phyloP scores from a whole-genome alignment of 2,329 filamentous ascomycete species.

The Stenocarpella maydis region DNA sequence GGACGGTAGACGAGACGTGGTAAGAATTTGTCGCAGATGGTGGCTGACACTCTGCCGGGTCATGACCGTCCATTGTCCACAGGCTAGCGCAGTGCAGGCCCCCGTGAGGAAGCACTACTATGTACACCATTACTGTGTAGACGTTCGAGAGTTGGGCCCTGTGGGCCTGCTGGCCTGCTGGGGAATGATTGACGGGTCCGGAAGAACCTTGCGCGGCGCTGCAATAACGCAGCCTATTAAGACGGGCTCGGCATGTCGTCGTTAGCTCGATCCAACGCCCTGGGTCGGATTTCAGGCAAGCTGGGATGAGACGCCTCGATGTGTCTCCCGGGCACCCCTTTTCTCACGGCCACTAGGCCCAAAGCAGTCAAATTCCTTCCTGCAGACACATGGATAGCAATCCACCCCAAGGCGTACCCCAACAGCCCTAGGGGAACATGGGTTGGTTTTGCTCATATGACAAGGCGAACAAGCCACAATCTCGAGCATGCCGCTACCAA shows the following conservation, averaged over 20 bases:
- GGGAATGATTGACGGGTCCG: conserved; percentile 18
- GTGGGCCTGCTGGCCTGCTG: conserved; percentile 25
- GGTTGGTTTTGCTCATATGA: conserved; percentile 16
- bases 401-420: conserved; percentile 7
- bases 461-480: conserved; percentile 22
- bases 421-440: conserved; percentile 9
- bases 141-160: conserved; percentile 16
- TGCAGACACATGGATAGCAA: conserved; percentile 13
- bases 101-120: background rate
- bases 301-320: conserved; percentile 27
- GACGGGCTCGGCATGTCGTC: conserved; percentile 37
- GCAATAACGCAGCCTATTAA: conserved; percentile 33
- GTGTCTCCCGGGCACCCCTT: conserved; percentile 12
- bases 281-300: conserved; percentile 33
- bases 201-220: conserved; percentile 26
- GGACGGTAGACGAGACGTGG: background rate
- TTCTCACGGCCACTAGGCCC: conserved; percentile 20
- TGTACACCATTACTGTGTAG: too few species aligned
- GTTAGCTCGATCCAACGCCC: conserved; percentile 36
- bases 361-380: conserved; percentile 3
- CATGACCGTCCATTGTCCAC: background rate
- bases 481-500: conserved; percentile 9
- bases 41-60: conserved; percentile 10
- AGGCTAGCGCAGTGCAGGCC: conserved; percentile 5
- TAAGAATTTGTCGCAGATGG: background rate